Percentiles rank a stretch among this genome's conserved stretches.
phyloP scores from a whole-genome alignment of 1,284 basidiomycete genomes.

The Puccinia hordei region DNA sequence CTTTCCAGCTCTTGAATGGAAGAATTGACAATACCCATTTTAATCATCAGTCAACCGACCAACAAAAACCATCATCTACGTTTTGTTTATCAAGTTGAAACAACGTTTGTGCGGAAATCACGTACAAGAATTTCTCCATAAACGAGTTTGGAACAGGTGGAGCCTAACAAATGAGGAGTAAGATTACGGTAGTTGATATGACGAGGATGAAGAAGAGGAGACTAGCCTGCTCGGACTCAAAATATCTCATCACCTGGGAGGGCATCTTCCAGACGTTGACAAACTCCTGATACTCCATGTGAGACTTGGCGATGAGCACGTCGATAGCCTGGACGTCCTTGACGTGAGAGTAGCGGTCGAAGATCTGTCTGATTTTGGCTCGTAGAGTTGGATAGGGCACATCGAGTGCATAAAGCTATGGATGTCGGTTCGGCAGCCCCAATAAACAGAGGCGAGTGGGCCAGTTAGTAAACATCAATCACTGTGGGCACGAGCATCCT shows the following conservation, averaged over 20 bases:
- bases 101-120: too few relatives aligned
- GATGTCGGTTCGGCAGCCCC: background rate
- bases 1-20: conserved; percentile 35
- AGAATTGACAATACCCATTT: too few relatives aligned
- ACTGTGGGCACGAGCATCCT: background rate
- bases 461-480: too few relatives aligned
- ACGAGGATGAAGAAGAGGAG: too few relatives aligned
- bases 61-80: too few relatives aligned
- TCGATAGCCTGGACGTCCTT: conserved; percentile 83
- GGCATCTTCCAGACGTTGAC: conserved; percentile 51
- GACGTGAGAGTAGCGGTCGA: conserved; percentile 82
- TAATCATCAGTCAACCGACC: too few relatives aligned
- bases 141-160: conserved; percentile 47
- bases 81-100: too few relatives aligned
- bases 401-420: conserved; percentile 78
- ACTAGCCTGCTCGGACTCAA: conserved; percentile 42
- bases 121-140: conserved; percentile 50
- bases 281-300: conserved; percentile 80
- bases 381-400: conserved; percentile 79
- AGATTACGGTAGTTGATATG: too few relatives aligned
- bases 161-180: conserved; percentile 1
- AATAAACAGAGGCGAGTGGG: too few relatives aligned
- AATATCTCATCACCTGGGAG: conserved; percentile 49
- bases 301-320: conserved; percentile 80
- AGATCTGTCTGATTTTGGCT: conserved; percentile 79